Percentiles rank a stretch among this genome's conserved stretches.
These are phyloP conservation scores for Yamadazyma atlantica DNA, from an alignment of 1,139 yeast genomes.

Conservation along the genomic window DNA sequence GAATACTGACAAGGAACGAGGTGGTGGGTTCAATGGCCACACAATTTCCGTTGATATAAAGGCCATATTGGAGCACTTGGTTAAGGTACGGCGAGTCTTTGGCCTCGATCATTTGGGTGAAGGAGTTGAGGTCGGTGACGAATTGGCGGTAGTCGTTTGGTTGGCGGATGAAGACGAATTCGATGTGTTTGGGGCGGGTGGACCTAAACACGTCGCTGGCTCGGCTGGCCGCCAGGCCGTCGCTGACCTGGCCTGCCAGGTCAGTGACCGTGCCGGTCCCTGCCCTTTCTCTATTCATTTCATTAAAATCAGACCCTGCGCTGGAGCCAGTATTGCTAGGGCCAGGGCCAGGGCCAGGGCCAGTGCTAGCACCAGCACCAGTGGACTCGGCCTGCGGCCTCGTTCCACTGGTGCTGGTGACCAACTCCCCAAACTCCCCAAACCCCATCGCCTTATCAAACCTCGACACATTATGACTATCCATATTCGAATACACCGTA, in stretches of 20 bases:
- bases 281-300: too few relatives aligned
- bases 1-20: constrained; percentile 27
- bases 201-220: too few relatives aligned
- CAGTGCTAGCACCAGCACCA: too few relatives aligned
- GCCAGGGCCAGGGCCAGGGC: too few relatives aligned
- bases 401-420: too few relatives aligned
- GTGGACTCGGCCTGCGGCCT: too few relatives aligned
- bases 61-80: constrained; percentile 21
- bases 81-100: constrained; percentile 19
- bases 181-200: constrained; percentile 26
- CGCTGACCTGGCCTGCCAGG: too few relatives aligned
- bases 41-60: constrained; percentile 30
- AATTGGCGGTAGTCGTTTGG: constrained; percentile 30
- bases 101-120: constrained; percentile 22
- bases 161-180: constrained; percentile 28
- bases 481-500: constrained; percentile 15
- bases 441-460: constrained; percentile 18
- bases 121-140: constrained; percentile 23
- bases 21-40: constrained; percentile 28
- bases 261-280: too few relatives aligned
- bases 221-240: too few relatives aligned
- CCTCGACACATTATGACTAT: constrained; percentile 6
- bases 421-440: too few relatives aligned
- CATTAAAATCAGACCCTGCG: too few relatives aligned
- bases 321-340: too few relatives aligned